Conservation (phyloP, 768 basidiomycete genomes). For the Nidularia sp. region DNA sequence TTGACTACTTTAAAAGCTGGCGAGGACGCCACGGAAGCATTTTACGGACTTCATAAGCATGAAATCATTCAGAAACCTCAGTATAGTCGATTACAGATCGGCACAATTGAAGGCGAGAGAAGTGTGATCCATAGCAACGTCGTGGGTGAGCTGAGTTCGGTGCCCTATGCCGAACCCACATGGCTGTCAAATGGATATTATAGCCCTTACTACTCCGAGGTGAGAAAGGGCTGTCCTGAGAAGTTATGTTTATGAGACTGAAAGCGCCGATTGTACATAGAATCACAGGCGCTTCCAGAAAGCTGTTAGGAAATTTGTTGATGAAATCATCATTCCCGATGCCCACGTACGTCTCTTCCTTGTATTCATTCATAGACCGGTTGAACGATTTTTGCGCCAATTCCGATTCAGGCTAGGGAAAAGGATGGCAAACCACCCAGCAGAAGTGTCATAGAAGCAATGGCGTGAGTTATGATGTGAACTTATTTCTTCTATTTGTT, state of each 20-base stretch:
- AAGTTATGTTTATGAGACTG: conserved; percentile 5
- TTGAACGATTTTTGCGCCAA: neutral
- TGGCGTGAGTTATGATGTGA: conserved; percentile 42
- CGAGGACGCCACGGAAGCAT: conserved; percentile 84
- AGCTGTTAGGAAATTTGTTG: conserved; percentile 67
- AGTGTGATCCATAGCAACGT: conserved; percentile 51
- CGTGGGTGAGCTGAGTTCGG: conserved; percentile 65
- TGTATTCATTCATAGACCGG: neutral
- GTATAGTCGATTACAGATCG: conserved; percentile 73
- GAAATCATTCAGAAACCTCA: conserved; percentile 83
- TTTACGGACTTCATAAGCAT: conserved; percentile 87
- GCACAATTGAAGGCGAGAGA: conserved; percentile 65
- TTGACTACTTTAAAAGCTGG: conserved; percentile 46
- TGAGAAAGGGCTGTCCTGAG: conserved; percentile 35
- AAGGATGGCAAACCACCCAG: conserved; percentile 88
- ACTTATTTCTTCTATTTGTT: conserved; percentile 61
- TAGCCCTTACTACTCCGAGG: conserved; percentile 73
- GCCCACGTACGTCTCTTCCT: conserved; percentile 27
- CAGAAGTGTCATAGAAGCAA: conserved; percentile 70
- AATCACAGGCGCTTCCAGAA: conserved; percentile 60
- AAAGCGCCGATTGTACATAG: conserved; percentile 23
- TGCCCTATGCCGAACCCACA: conserved; percentile 90
- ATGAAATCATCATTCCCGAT: conserved; percentile 63
- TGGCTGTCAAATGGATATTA: conserved; percentile 70
- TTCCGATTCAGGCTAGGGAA: conserved; percentile 55